phyloP scores from a whole-genome alignment of 768 basidiomycete species.

The Serendipita sp. region DNA sequence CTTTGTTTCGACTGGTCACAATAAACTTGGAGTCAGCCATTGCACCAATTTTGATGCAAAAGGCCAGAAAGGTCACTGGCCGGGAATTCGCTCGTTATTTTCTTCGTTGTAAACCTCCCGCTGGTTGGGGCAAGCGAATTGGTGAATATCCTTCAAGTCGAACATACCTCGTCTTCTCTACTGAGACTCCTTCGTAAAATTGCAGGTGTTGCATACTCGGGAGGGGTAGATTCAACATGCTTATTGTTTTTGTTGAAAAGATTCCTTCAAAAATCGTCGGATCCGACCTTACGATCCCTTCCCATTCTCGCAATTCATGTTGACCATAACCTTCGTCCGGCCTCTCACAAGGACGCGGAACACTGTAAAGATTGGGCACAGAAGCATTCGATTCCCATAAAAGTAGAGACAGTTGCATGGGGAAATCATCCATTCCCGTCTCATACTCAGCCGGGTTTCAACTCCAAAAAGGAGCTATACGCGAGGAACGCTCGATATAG shows the following conservation, averaged over 20 bases:
- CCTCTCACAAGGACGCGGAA: constrained; percentile 39
- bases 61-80: background rate
- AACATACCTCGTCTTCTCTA: background rate
- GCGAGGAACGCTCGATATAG: constrained; percentile 46
- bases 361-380: constrained; percentile 29
- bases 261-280: constrained; percentile 18
- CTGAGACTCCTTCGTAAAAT: background rate
- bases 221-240: constrained; percentile 70
- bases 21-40: background rate
- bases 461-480: constrained; percentile 31
- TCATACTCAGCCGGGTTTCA: constrained; percentile 20
- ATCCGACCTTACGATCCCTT: constrained; percentile 13
- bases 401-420: constrained; percentile 40
- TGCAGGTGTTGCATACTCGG: constrained; percentile 61
- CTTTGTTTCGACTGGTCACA: background rate
- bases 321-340: constrained; percentile 49
- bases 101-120: background rate
- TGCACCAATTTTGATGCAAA: background rate
- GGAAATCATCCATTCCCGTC: constrained; percentile 32
- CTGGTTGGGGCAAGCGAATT: background rate
- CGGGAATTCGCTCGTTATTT: background rate
- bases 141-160: background rate
- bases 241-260: constrained; percentile 49
- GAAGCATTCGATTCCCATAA: constrained; percentile 29
- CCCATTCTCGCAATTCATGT: constrained; percentile 42